Evolutionary conservation across 257 asterid genomes (phyloP), one percentile per base, ranked within the genome.

Genomic region (Nicotiana attenuata): DNA sequence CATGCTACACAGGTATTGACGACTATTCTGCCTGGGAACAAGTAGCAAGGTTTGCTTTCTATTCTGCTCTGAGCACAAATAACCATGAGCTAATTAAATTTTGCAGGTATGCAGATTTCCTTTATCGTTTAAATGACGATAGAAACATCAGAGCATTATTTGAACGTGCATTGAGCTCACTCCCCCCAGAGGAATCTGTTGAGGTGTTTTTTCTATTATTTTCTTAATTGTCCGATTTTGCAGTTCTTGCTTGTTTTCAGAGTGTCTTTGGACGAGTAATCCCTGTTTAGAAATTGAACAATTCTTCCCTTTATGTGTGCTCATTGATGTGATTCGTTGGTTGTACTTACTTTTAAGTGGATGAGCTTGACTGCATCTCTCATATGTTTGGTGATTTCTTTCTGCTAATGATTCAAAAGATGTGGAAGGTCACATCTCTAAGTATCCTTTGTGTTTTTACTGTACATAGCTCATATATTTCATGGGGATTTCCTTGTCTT

Each of bases 81-180:
- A 75, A 24, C 53, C 80, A 50, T 63, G 55, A 61, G 35, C 64
- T 88, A 68, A 7, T 67, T 17, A 80, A 52, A 79, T 82, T 65
- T 85, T 91, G 92, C 93, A 96, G 99, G 85, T 96, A 96, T 87
- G 97, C 96, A 80, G 99, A 96, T 91, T 96, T 96, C 88, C 90
- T 96, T 87, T 85, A 92, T 86, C 97, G 97, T 65, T 80, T 96
- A 93, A 96, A 93, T 82, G 99, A 96, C 77, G 99, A 96, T 87
- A 92, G 94, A 88, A 96, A 96, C 82, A 87, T 93, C 59, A 98
- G 99, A 84, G 99, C 99, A 79, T 90, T 96, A 85, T 96, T 96
- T 91, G 98, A 96, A 86, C 91, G 99, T 64, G 98, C 99, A 65
- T 87, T 96, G 88, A 96, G 96, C 89, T 88, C 93, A 10, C 97